These are phyloP conservation scores for Chrysoporthe deuterocubensis DNA, from an alignment of 2,329 filamentous ascomycete species.

Conservation along the genomic window DNA sequence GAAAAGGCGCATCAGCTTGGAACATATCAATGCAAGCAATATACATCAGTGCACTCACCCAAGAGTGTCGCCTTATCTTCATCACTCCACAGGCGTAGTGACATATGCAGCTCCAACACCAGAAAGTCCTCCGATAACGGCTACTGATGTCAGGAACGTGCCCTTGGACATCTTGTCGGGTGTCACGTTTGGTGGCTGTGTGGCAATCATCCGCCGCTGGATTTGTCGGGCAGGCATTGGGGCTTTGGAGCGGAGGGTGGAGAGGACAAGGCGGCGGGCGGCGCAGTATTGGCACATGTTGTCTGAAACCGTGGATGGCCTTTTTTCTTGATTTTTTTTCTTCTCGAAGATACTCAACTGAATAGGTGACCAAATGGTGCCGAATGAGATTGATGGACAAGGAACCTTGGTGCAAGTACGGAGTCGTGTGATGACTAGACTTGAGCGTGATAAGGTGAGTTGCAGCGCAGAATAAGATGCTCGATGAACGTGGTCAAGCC, in stretches of 20 bases:
- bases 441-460: neutral
- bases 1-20: neutral
- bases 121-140: conserved; percentile 1
- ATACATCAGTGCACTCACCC: neutral
- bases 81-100: conserved; percentile 5
- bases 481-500: neutral
- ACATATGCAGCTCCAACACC: conserved; percentile 14
- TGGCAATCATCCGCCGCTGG: conserved; percentile 9
- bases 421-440: neutral
- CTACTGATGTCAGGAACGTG: conserved; percentile 2
- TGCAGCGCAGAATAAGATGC: neutral
- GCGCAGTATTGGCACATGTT: conserved; percentile 17
- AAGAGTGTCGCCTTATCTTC: neutral
- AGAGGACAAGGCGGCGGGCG: conserved; percentile 7
- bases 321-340: neutral
- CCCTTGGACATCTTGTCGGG: conserved; percentile 13
- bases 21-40: neutral
- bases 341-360: neutral
- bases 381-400: neutral
- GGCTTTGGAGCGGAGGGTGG: conserved; percentile 15
- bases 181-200: neutral
- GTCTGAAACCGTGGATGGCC: neutral
- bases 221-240: neutral
- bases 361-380: neutral
- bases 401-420: neutral